phyloP scores from a whole-genome alignment of 441 rosid genomes.

The Populus hybrid region DNA sequence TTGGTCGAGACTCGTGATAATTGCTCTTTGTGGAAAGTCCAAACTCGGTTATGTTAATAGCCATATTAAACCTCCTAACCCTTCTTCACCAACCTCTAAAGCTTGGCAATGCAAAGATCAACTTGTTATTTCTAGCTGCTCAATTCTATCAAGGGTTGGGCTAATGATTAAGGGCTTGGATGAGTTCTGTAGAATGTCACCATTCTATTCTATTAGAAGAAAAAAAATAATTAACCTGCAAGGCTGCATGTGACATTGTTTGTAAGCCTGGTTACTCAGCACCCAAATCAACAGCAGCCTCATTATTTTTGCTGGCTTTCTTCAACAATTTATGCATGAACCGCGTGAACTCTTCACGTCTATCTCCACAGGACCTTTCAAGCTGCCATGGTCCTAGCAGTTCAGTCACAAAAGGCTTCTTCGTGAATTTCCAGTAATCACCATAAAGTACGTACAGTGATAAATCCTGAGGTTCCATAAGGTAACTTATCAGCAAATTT shows the following conservation, averaged over 20 bases:
- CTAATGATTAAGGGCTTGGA: too few species aligned
- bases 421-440: conserved; percentile 25
- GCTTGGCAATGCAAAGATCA: too few species aligned
- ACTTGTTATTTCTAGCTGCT: too few species aligned
- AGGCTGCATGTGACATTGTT: conserved; percentile 10
- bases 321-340: conserved; percentile 6
- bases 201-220: neutral
- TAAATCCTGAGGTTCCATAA: conserved; percentile 2
- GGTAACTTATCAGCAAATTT: neutral
- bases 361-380: conserved; percentile 6
- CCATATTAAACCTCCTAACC: too few species aligned
- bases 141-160: too few species aligned
- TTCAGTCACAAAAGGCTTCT: conserved; percentile 25
- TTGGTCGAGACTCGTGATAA: too few species aligned
- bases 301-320: conserved; percentile 3
- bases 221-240: too few species aligned
- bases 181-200: neutral
- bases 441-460: conserved; percentile 11
- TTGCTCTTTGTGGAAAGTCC: too few species aligned
- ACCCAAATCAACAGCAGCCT: conserved; percentile 10
- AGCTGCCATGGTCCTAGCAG: conserved; percentile 20
- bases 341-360: conserved; percentile 14
- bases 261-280: conserved; percentile 14
- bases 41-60: too few species aligned
- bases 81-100: too few species aligned